phyloP scores from a whole-genome alignment of 2,329 filamentous ascomycete species.

The Alternaria metachromatica region DNA sequence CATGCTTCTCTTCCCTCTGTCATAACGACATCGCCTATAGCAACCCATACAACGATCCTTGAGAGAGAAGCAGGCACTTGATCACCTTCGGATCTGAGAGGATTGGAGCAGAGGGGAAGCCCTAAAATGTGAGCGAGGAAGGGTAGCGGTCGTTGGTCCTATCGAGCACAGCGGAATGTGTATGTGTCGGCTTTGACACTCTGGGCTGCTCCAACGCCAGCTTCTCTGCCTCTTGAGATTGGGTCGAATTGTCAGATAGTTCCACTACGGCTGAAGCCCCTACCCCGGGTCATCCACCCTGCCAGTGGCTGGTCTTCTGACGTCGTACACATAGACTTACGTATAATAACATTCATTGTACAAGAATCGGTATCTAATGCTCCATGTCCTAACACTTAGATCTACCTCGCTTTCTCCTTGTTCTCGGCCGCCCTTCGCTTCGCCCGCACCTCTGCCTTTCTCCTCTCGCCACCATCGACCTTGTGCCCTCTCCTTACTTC shows the following conservation, averaged over 20 bases:
- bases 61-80: background rate
- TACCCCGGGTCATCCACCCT: background rate
- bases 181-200: background rate
- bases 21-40: background rate
- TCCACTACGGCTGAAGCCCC: background rate
- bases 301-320: background rate
- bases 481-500: slow-evolving; percentile 86
- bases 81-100: background rate
- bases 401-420: slow-evolving; percentile 65
- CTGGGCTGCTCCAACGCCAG: background rate
- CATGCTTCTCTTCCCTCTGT: background rate
- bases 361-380: background rate
- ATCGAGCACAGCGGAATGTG: background rate
- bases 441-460: slow-evolving; percentile 82
- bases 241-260: background rate
- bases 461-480: slow-evolving; percentile 94
- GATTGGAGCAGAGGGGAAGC: background rate
- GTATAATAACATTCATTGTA: slow-evolving; percentile 6
- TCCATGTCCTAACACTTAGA: background rate
- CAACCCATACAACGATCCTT: background rate
- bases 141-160: background rate
- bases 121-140: background rate
- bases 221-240: background rate
- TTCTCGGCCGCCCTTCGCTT: slow-evolving; percentile 83
- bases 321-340: background rate